Evolutionary conservation across 257 asterid species (phyloP).

Genomic region (Dorcoceras hygrometricum): DNA sequence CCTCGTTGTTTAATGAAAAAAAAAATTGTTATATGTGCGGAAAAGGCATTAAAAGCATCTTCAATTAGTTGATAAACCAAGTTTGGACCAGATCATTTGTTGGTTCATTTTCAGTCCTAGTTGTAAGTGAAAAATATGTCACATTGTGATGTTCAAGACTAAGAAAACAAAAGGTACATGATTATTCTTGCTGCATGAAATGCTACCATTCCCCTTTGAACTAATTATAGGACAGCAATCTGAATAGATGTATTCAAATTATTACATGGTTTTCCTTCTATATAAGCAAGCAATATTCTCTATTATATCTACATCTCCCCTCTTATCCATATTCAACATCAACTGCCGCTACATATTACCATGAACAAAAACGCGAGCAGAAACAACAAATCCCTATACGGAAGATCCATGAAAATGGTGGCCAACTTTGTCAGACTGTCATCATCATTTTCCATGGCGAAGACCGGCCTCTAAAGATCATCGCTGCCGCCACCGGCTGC

Average conservation of each 20-base stretch:
- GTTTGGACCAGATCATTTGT: background rate
- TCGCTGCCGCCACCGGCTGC: background rate
- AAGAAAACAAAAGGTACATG: no score
- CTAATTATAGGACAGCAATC: no score
- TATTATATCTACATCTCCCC: no score
- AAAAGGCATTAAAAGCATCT: background rate
- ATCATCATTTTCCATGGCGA: slow-evolving; percentile 23
- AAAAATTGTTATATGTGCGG: no score
- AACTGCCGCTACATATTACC: background rate
- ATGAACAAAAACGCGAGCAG: slow-evolving; percentile 22
- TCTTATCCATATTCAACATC: no score
- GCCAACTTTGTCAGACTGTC: slow-evolving; percentile 19
- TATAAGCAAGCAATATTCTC: no score
- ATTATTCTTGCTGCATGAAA: no score
- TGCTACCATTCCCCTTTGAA: background rate
- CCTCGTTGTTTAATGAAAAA: no score
- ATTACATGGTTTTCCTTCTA: no score
- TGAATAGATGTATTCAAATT: no score
- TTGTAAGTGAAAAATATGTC: background rate
- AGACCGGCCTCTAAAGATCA: slow-evolving; percentile 9
- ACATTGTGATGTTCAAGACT: background rate
- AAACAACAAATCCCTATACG: slow-evolving; percentile 21
- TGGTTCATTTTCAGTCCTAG: background rate
- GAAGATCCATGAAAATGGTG: slow-evolving; percentile 21
- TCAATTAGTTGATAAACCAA: background rate